Conservation (phyloP, 2,329 filamentous ascomycete genomes). For the Purpureocillium takamizusanense region DNA sequence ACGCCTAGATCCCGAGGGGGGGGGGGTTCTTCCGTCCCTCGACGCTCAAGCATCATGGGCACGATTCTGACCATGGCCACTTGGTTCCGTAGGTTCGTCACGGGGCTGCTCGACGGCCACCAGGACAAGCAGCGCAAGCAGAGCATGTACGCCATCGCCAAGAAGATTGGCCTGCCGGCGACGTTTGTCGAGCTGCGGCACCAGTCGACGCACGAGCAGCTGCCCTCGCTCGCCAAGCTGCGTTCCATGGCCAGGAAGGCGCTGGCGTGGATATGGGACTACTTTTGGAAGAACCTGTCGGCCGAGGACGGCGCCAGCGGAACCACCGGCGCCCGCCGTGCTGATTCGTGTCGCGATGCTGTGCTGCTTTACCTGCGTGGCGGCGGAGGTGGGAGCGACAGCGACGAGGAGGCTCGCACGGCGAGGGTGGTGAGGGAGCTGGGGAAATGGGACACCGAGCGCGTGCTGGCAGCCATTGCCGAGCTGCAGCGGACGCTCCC, state of each 20-base stretch:
- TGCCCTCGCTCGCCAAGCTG: slow-evolving; percentile 68
- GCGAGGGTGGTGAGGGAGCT: slow-evolving; percentile 18
- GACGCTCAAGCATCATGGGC: neutral
- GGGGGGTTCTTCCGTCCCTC: too few species aligned
- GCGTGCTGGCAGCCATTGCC: slow-evolving; percentile 27
- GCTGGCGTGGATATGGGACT: slow-evolving; percentile 78
- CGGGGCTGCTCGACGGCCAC: slow-evolving; percentile 67
- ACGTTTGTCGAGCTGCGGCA: slow-evolving; percentile 85
- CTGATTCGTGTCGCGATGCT: slow-evolving; percentile 21
- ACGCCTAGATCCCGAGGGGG: too few species aligned
- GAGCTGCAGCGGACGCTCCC: slow-evolving; percentile 29
- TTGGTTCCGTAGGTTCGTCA: slow-evolving; percentile 55
- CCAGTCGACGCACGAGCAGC: slow-evolving; percentile 80
- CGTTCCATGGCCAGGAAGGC: slow-evolving; percentile 61
- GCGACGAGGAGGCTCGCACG: slow-evolving; percentile 17
- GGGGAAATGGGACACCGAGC: slow-evolving; percentile 24
- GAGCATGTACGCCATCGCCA: slow-evolving; percentile 66
- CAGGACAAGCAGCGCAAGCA: slow-evolving; percentile 58
- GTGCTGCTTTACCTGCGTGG: slow-evolving; percentile 30
- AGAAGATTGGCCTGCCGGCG: slow-evolving; percentile 58
- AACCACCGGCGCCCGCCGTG: too few species aligned
- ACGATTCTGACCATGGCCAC: slow-evolving; percentile 42
- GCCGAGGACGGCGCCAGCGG: too few species aligned
- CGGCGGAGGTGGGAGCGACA: slow-evolving; percentile 7
- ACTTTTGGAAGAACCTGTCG: slow-evolving; percentile 63